Conservation (phyloP, 495 filamentous ascomycete genomes). For the Penicillium nucicola region DNA sequence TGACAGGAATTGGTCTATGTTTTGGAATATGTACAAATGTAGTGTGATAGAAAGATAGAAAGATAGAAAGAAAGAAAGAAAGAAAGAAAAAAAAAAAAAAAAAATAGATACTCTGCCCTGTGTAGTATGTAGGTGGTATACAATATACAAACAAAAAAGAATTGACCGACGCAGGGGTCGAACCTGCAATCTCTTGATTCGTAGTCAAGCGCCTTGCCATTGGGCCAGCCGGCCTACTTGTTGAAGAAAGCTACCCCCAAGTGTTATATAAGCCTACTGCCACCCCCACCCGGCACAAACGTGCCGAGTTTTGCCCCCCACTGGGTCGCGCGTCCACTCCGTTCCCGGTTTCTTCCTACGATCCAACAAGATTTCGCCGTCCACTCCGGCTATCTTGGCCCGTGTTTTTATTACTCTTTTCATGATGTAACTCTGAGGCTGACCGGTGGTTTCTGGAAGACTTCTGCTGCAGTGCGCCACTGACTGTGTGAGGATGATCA, state of each 20-base stretch:
- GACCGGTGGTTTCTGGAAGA: slow-evolving; percentile 17
- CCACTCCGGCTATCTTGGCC: not conserved
- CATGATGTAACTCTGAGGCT: slow-evolving; percentile 15
- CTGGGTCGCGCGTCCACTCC: not conserved
- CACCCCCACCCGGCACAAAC: slow-evolving; percentile 7
- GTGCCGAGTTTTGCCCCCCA: slow-evolving; percentile 5
- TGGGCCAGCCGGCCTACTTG: slow-evolving; percentile 50
- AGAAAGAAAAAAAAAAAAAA: slow-evolving; percentile 15
- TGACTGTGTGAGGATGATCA: not conserved
- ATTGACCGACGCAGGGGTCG: slow-evolving; percentile 44
- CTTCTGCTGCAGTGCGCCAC: slow-evolving; percentile 23
- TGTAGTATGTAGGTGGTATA: no score
- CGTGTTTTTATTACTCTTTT: not conserved
- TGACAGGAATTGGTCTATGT: no score
- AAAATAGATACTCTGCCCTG: no score
- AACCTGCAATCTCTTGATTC: slow-evolving; percentile 62
- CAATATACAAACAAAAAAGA: slow-evolving; percentile 15
- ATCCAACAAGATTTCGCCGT: not conserved
- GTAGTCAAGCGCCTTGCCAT: slow-evolving; percentile 75
- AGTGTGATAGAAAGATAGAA: not conserved
- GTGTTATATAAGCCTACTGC: no score
- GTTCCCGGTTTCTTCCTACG: slow-evolving; percentile 11
- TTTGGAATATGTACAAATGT: not conserved
- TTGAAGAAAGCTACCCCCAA: no score
- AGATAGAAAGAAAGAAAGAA: no score